Conservation (phyloP, 805 yeast genomes). For the Wickerhamiella domercqiae region DNA sequence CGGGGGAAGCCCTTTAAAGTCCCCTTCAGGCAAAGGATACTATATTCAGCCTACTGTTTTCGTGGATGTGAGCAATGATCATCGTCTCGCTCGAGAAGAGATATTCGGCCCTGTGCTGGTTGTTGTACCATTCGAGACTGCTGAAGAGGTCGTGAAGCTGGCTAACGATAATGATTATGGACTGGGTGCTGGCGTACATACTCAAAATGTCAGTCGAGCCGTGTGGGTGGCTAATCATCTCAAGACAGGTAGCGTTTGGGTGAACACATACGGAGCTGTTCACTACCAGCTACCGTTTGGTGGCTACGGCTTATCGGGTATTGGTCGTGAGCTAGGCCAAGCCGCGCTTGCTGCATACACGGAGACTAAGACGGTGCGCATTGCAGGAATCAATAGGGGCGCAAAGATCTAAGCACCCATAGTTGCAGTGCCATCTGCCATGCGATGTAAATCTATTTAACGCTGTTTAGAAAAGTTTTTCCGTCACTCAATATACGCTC, state of each 20-base stretch:
- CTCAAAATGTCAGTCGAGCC: constrained; percentile 49
- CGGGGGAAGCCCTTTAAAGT: constrained; percentile 72
- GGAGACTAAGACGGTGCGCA: constrained; percentile 61
- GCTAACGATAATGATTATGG: constrained; percentile 71
- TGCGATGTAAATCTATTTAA: no score
- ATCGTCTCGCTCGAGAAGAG: constrained; percentile 61
- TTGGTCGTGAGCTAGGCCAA: constrained; percentile 69
- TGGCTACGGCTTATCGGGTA: constrained; percentile 64
- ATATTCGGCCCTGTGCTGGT: constrained; percentile 84
- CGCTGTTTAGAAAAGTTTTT: no score
- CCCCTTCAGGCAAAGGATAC: constrained; percentile 37
- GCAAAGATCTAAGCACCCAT: no score
- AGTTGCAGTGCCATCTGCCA: no score
- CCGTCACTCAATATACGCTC: no score
- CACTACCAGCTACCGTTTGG: constrained; percentile 62
- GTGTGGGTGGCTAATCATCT: constrained; percentile 46
- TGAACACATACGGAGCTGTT: constrained; percentile 53
- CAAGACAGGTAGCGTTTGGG: constrained; percentile 54
- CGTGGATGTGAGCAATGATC: constrained; percentile 54
- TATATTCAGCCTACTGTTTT: constrained; percentile 61
- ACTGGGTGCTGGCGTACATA: constrained; percentile 68
- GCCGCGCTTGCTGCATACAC: constrained; percentile 58
- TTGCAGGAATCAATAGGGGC: constrained; percentile 39
- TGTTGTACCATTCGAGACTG: constrained; percentile 46
- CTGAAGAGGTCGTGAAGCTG: constrained; percentile 48